Conservation (phyloP, 306 rosid species). For the Oxytropis ochrocephala region DNA sequence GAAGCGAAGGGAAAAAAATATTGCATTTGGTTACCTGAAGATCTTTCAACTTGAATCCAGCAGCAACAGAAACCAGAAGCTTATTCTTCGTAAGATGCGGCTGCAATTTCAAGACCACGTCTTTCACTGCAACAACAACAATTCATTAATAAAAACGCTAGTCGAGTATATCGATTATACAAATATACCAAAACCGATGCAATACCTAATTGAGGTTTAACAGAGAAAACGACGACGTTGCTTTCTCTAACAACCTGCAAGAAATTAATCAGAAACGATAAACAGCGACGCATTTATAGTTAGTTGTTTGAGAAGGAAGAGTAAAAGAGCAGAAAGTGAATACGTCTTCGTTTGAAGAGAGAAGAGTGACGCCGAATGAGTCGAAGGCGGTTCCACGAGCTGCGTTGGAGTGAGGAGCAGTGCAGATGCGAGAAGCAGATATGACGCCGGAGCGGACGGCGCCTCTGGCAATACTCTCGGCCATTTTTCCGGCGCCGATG, state of each 20-base stretch:
- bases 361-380: constrained; percentile 43
- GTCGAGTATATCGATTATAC: background rate
- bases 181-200: background rate
- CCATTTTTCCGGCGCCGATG: constrained; percentile 98
- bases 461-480: constrained; percentile 83
- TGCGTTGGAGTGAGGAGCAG: constrained; percentile 53
- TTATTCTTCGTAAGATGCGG: constrained; percentile 64
- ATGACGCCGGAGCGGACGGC: constrained; percentile 63
- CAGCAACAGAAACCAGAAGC: constrained; percentile 94
- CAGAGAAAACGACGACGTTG: constrained; percentile 78
- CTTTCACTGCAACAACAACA: constrained; percentile 51
- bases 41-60: constrained; percentile 87
- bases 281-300: background rate
- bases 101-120: constrained; percentile 48
- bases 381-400: constrained; percentile 45
- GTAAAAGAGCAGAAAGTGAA: background rate
- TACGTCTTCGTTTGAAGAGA: constrained; percentile 51
- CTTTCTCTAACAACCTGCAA: constrained; percentile 71
- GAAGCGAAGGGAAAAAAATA: background rate
- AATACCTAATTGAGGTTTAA: constrained; percentile 85
- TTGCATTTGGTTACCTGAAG: constrained; percentile 52
- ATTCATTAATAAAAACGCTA: background rate
- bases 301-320: background rate
- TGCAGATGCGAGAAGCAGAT: constrained; percentile 65
- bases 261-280: background rate